Percentiles rank a stretch among this genome's conserved stretches.
phyloP scores from a whole-genome alignment of 129 eudicot genomes.

The Glebionis coronaria region DNA sequence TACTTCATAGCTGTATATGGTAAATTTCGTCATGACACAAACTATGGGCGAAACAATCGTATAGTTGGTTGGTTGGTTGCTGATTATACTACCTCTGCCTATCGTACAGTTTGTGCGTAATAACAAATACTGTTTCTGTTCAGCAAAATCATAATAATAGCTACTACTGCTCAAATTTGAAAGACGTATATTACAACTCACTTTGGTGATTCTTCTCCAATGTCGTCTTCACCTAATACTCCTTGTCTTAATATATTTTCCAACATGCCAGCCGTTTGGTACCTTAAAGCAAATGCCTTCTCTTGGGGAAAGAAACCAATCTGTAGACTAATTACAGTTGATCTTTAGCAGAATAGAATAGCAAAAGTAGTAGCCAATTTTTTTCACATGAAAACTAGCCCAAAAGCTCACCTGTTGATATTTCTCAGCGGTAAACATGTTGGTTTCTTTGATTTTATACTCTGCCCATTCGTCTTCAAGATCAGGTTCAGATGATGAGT shows the following conservation, averaged over 20 bases:
- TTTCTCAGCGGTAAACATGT: slow-evolving; percentile 95
- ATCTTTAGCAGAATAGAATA: slow-evolving; percentile 37
- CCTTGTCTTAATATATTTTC: slow-evolving; percentile 90
- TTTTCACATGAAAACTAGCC: not conserved
- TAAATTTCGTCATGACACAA: too few relatives aligned
- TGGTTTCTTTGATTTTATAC: slow-evolving; percentile 91
- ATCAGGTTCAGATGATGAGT: slow-evolving; percentile 44
- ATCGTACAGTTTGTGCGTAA: not conserved
- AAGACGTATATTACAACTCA: slow-evolving; percentile 24
- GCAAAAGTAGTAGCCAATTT: not conserved
- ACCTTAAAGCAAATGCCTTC: slow-evolving; percentile 89
- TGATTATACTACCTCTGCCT: slow-evolving; percentile 3
- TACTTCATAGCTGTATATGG: not conserved
- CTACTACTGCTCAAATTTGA: not conserved
- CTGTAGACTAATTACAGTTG: slow-evolving; percentile 80
- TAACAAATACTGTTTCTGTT: not conserved
- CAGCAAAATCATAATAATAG: not conserved
- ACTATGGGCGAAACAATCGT: too few relatives aligned
- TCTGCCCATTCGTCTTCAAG: slow-evolving; percentile 83
- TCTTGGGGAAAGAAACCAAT: slow-evolving; percentile 77
- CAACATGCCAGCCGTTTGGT: slow-evolving; percentile 98
- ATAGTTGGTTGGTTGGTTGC: not conserved
- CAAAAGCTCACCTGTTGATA: slow-evolving; percentile 84
- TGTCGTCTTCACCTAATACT: slow-evolving; percentile 95
- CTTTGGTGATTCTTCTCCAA: slow-evolving; percentile 93